A percentile compares a stretch with the other conserved stretches of the same genome.
Conservation (phyloP, 2,329 filamentous ascomycete species). For the Coccinonectria pachysandricola region DNA sequence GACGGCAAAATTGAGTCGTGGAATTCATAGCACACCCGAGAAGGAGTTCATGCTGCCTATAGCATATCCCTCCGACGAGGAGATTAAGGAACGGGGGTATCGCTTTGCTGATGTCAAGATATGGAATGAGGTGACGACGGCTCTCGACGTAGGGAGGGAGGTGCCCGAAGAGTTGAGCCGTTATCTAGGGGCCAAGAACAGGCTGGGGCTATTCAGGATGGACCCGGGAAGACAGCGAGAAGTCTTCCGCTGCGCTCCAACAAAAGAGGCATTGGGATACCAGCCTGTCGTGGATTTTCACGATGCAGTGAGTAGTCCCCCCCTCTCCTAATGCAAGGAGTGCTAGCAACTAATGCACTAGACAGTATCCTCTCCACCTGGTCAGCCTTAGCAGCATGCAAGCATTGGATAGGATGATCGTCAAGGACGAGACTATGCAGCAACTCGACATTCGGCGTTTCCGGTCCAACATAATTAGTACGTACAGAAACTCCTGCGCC, state of each 20-base stretch:
- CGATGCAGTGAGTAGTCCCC: slow-evolving; percentile 46
- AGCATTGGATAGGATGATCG: slow-evolving; percentile 47
- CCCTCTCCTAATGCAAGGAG: background rate
- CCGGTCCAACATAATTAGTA: slow-evolving; percentile 61
- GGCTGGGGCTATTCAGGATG: slow-evolving; percentile 58
- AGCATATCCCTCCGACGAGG: slow-evolving; percentile 44
- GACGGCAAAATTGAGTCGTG: slow-evolving; percentile 41
- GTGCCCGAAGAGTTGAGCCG: slow-evolving; percentile 51
- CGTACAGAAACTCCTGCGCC: no score
- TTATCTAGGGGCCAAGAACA: slow-evolving; percentile 57
- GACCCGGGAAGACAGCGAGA: slow-evolving; percentile 46
- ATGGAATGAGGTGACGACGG: slow-evolving; percentile 47
- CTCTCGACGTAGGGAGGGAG: slow-evolving; percentile 48
- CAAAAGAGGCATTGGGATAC: slow-evolving; percentile 47
- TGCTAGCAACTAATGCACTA: slow-evolving; percentile 5
- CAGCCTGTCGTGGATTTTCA: slow-evolving; percentile 58
- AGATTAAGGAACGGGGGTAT: slow-evolving; percentile 51
- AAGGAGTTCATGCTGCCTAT: slow-evolving; percentile 58
- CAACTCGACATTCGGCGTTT: slow-evolving; percentile 54
- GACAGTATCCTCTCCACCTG: slow-evolving; percentile 60
- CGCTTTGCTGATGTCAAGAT: slow-evolving; percentile 50
- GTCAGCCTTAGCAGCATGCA: slow-evolving; percentile 55
- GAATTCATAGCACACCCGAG: slow-evolving; percentile 42
- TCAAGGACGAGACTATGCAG: slow-evolving; percentile 35
- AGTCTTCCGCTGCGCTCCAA: slow-evolving; percentile 51